Base-by-base conservation (phyloP, 352 stramenopile genomes). In the Phytopythium helicoides region DNA sequence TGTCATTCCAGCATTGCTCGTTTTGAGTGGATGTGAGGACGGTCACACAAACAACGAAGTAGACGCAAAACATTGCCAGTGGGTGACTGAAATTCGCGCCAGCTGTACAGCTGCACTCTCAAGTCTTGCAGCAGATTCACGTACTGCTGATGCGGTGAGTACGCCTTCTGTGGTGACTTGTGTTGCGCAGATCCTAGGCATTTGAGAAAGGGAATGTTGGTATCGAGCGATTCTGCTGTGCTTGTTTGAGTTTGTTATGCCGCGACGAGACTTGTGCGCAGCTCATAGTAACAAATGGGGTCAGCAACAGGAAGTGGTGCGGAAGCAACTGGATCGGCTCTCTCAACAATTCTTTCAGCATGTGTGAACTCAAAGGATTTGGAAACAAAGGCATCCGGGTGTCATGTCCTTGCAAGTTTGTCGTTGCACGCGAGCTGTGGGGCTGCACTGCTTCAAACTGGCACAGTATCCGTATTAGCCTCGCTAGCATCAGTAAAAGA, bases 371-470 rank as follows among this genome's bases (percentile, higher is more conserved):
- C 76, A 2, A 54, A 69, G 28, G 80, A 92, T 39, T 40, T 67
- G 8, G 76, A 87, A 37, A 89, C 77, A 5, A 89, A 91, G 31
- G 80, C 73, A 0, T 88, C 68, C 0, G 89, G 81, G 18, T 92
- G 82, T 31, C 78, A 92, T 18, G 76, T 92, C 9, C 54, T 92
- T 15, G 82, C 82, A 1, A 90, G 76, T 40, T 74, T 91, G 35
- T 89, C 77, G 0, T 78, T 72, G n/a, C 82, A 93, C 47, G 60
- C 64, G 19, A 83, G 71, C 18, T 89, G 80, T 33, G 82, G 78
- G 25, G 60, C 63, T 23, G 61, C 73, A 1, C 60, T 93, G 0
- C 70, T 93, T 0, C 55, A 60, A 1, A 68, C 70, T 22, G 80
- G 78, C 3, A 71, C 81, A 1, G 58, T 93, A 5, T 67, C 71